Base-by-base conservation (phyloP, 2,329 filamentous ascomycete genomes). In the Fusarium sp. region DNA sequence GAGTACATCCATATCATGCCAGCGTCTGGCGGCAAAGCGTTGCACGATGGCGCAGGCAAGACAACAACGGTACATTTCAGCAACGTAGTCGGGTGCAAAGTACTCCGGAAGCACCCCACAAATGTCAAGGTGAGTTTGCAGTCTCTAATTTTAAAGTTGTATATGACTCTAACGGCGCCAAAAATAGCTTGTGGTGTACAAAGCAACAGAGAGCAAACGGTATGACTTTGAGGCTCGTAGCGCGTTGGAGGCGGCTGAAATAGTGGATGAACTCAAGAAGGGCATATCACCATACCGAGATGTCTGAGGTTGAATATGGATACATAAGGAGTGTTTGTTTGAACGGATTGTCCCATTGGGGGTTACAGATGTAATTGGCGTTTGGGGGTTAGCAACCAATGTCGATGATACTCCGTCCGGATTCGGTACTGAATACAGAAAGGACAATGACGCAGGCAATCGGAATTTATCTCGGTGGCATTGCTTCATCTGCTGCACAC, bases 1-100 rank as follows among this genome's bases (percentile, higher is more conserved):
- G 93, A 97, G 77, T 96, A 95, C 78, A 89, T 97, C 66, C 92
- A 95, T 79, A 94, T 97, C 73, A 91, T 94, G 86, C 92, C 93
- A 26, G 85, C 88, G 3, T 87, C 87, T 3, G 86, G 86, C 11
- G 90, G 90, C 38, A 92, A 92, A 76, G 87, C 88, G 13, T 81
- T 89, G 59, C 86, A 88, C 62, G 89, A 91, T 58, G 86, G 84
- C 22, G 85, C 84, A 57, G 88, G 88, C 36, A 94, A 94, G 81
- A 92, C 90, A 34, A 94, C 92, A 4, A 94, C 92, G 40, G 91
- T 95, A 48, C 92, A 95, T 74, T 95, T 95, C 76, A 91, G 89
- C 74, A 92, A 92, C 58, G 91, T 96, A 7, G 88, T 97, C 17
- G 93, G 93, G 4, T 94, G 92, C 77, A 95, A 95, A 78, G 90